A percentile compares a stretch with the other conserved stretches of the same genome.
Conservation (phyloP, 2,329 filamentous ascomycete genomes). For the Hymenoscyphus infarciens region DNA sequence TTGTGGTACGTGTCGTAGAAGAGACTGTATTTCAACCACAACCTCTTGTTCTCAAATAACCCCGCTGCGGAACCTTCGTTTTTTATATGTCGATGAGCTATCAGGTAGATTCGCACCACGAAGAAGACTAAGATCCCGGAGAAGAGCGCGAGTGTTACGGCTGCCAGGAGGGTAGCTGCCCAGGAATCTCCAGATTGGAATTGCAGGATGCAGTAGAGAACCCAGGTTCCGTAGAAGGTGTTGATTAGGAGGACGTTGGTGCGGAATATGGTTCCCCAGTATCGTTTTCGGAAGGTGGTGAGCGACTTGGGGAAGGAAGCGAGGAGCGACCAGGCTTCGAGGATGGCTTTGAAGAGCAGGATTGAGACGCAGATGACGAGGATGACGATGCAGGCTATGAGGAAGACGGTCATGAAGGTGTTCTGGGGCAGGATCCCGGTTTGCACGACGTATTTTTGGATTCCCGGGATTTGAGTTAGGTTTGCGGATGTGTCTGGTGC, state of each 20-base stretch:
- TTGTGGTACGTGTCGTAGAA: constrained; percentile 97
- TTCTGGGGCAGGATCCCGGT: constrained; percentile 82
- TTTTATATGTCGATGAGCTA: constrained; percentile 70
- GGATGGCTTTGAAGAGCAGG: constrained; percentile 82
- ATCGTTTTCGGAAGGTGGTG: constrained; percentile 84
- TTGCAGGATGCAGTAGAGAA: constrained; percentile 92
- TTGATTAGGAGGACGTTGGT: constrained; percentile 87
- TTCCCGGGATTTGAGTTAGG: constrained; percentile 47
- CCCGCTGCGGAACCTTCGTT: constrained; percentile 66
- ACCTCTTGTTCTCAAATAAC: constrained; percentile 83
- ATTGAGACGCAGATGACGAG: constrained; percentile 81
- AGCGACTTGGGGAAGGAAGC: constrained; percentile 79
- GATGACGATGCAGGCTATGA: constrained; percentile 83
- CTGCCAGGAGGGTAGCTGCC: constrained; percentile 83
- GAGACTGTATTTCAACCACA: constrained; percentile 92
- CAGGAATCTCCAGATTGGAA: constrained; percentile 92
- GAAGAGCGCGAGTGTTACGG: constrained; percentile 74
- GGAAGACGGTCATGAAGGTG: constrained; percentile 91
- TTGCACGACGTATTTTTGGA: constrained; percentile 79
- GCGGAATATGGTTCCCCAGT: constrained; percentile 88
- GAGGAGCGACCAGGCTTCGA: constrained; percentile 86
- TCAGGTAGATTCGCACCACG: constrained; percentile 74
- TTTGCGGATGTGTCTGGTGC: constrained; percentile 45
- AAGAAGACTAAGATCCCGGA: constrained; percentile 81
- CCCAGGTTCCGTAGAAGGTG: constrained; percentile 90